Base-by-base conservation (phyloP, 148 eudicot genomes). In the Spergularia marina region DNA sequence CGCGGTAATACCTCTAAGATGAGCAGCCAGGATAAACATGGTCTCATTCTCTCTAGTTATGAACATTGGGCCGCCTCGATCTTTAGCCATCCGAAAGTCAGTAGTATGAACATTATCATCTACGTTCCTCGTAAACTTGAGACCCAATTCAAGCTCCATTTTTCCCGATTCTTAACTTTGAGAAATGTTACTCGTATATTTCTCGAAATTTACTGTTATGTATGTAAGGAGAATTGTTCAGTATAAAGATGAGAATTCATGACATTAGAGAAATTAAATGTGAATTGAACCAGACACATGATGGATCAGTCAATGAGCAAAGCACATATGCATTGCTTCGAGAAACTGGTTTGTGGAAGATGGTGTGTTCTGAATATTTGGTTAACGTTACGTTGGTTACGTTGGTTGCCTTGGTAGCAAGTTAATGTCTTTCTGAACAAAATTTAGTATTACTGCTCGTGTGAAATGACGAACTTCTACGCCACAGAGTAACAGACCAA, bases 71-170 rank as follows among this genome's bases (percentile, higher is more conserved):
- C 85, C 84, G 3, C 70, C 82, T 74, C 82, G 82, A 79, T 84
- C 84, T 70, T 86, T 91, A 13, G 87, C 79, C 18, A 88, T 25
- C 13, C 76, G 77, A 39, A 91, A 74, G 62, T 88, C 86, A 11
- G 88, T 73, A 5, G 36, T 30, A 30, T 30, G 36, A 3, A 86
- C 82, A 52, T 56, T 74, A 55, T 86, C 89, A 64, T 89, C 90
- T 11, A 77, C 13, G 16, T 67, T 72, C 75, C 78, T 86, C 0
- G 86, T 79, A 23, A 90, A 76, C 80, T 89, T 92, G 21, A 88
- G 82, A 21, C 92, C 90, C 58, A 87, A 64, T 70, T 87, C 91
- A 14, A 87, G 70, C 77, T 88, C 97, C 94, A 94, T 93, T 17
- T 74, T 71, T 65, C 13, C 21, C 21, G 21, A 16, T 23, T 36